A percentile compares a stretch with the other conserved stretches of the same genome.
Conservation (phyloP, 1,139 yeast species). For the Yamadazyma jaroonii region DNA sequence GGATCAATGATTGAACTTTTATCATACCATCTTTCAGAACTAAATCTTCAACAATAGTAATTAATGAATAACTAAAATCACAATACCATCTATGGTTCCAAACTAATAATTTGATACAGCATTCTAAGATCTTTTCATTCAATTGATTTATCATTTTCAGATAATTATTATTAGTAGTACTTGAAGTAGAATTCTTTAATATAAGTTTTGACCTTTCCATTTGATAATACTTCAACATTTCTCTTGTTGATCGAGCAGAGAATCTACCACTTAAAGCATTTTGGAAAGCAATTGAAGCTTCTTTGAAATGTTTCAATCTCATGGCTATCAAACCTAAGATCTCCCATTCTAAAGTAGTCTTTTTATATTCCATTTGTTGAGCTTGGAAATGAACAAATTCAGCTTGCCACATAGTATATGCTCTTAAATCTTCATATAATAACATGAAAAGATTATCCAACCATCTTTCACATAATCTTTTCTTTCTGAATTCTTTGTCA, state of each 20-base stretch:
- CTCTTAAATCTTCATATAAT: conserved; percentile 83
- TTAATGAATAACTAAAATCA: conserved; percentile 74
- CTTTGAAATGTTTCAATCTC: conserved; percentile 74
- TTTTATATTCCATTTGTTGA: conserved; percentile 70
- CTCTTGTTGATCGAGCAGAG: conserved; percentile 77
- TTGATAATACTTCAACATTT: conserved; percentile 65
- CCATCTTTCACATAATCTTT: conserved; percentile 94
- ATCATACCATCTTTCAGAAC: conserved; percentile 76
- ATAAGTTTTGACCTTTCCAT: conserved; percentile 41
- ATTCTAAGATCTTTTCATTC: conserved; percentile 63
- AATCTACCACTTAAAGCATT: conserved; percentile 75
- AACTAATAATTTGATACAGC: conserved; percentile 72
- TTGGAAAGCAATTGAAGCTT: conserved; percentile 80
- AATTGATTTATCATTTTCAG: conserved; percentile 47
- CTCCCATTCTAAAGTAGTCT: conserved; percentile 92
- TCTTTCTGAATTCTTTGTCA: conserved; percentile 55
- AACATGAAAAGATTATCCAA: conserved; percentile 84
- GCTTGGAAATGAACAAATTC: conserved; percentile 65
- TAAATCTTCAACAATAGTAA: conserved; percentile 54
- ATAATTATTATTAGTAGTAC: conserved; percentile 20
- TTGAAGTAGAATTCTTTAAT: conserved; percentile 26
- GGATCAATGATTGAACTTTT: conserved; percentile 72
- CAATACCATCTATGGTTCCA: conserved; percentile 99
- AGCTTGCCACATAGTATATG: conserved; percentile 89
- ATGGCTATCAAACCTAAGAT: conserved; percentile 78